Conservation (phyloP, 257 asterid genomes). For the Capsicum chinense region DNA sequence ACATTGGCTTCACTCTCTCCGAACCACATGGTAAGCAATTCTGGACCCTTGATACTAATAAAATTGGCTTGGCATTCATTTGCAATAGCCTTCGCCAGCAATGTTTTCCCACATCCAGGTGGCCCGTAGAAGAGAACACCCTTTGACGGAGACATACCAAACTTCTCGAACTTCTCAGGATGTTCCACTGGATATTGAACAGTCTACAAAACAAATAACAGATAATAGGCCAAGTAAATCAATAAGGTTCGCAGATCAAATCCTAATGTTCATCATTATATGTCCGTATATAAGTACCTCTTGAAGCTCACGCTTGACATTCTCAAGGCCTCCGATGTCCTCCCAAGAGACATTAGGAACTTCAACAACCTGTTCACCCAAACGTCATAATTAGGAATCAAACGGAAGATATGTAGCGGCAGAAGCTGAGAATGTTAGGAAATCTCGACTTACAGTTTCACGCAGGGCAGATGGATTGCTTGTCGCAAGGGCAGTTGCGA, state of each 20-base stretch:
- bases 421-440: slow-evolving; percentile 9
- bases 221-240: background rate
- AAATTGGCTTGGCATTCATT: slow-evolving; percentile 95
- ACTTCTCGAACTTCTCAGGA: slow-evolving; percentile 94
- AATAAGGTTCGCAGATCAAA: background rate
- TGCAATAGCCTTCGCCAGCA: slow-evolving; percentile 92
- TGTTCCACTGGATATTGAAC: slow-evolving; percentile 98
- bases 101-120: slow-evolving; percentile 90
- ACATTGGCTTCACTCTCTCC: slow-evolving; percentile 98
- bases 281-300: slow-evolving; percentile 55
- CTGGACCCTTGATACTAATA: slow-evolving; percentile 92
- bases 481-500: slow-evolving; percentile 84
- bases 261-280: background rate
- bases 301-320: slow-evolving; percentile 91
- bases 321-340: slow-evolving; percentile 89
- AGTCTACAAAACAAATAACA: slow-evolving; percentile 50
- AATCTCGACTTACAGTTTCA: slow-evolving; percentile 65
- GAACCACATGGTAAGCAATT: slow-evolving; percentile 93
- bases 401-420: background rate
- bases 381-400: slow-evolving; percentile 27
- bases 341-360: slow-evolving; percentile 88
- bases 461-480: slow-evolving; percentile 97
- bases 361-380: slow-evolving; percentile 73
- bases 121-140: slow-evolving; percentile 96
- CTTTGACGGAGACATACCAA: slow-evolving; percentile 96